These are phyloP conservation scores for Periconia sp. DNA, from an alignment of 2,329 filamentous ascomycete genomes.

Conservation along the genomic window DNA sequence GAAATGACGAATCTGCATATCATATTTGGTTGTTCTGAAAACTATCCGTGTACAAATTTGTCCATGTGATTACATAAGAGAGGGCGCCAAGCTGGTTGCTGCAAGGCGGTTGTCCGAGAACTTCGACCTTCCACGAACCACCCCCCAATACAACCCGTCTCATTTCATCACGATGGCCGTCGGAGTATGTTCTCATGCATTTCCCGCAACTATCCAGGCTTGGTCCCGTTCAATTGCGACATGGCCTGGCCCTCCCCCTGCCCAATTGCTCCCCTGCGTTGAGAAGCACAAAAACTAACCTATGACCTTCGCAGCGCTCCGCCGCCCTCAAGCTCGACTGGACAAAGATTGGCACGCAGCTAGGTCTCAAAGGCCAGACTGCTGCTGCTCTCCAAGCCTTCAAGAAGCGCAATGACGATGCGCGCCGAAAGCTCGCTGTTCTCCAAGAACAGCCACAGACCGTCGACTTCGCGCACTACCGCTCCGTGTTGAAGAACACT, in stretches of 20 bases:
- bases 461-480: slow-evolving; percentile 94
- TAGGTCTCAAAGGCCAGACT: slow-evolving; percentile 95
- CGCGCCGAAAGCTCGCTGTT: slow-evolving; percentile 85
- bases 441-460: slow-evolving; percentile 82
- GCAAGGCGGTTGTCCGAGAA: slow-evolving; percentile 14
- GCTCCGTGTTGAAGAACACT: slow-evolving; percentile 90
- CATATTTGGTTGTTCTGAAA: too few species aligned
- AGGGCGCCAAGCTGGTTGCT: slow-evolving; percentile 4
- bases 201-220: slow-evolving; percentile 20
- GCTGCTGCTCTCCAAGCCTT: slow-evolving; percentile 88
- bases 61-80: slow-evolving; percentile 7
- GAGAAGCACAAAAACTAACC: slow-evolving; percentile 34
- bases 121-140: slow-evolving; percentile 48
- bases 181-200: slow-evolving; percentile 42
- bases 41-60: background rate
- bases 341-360: slow-evolving; percentile 89
- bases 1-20: too few species aligned
- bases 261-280: slow-evolving; percentile 29
- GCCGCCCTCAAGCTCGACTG: slow-evolving; percentile 99
- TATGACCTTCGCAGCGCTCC: slow-evolving; percentile 70
- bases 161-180: slow-evolving; percentile 48
- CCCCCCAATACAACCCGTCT: slow-evolving; percentile 37
- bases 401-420: slow-evolving; percentile 99
- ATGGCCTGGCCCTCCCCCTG: slow-evolving; percentile 23
- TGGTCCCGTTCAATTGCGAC: slow-evolving; percentile 30